phyloP scores from a whole-genome alignment of 306 rosid species.

The Quercus rubra region DNA sequence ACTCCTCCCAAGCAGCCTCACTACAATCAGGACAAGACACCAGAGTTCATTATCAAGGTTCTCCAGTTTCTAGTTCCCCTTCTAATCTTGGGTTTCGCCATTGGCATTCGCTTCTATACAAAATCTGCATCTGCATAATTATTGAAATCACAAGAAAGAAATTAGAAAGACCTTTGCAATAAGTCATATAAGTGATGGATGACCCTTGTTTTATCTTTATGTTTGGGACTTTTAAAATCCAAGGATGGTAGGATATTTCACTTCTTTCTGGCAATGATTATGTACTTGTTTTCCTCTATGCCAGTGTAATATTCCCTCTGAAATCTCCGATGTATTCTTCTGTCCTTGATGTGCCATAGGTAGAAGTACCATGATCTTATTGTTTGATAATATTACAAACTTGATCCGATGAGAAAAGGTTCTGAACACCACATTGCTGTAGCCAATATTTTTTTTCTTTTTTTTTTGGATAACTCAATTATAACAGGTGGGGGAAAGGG shows the following conservation, averaged over 20 bases:
- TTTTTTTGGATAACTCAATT: too few species aligned
- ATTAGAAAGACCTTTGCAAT: slow-evolving; percentile 21
- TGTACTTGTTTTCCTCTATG: slow-evolving; percentile 23
- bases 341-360: slow-evolving; percentile 8
- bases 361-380: not conserved
- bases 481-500: too few species aligned
- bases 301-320: slow-evolving; percentile 20
- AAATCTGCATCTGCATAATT: slow-evolving; percentile 46
- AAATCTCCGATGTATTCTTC: not conserved
- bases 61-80: slow-evolving; percentile 83
- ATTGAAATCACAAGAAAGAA: not conserved
- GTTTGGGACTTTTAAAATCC: slow-evolving; percentile 16
- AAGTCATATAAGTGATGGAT: slow-evolving; percentile 17
- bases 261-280: slow-evolving; percentile 16
- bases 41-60: slow-evolving; percentile 60
- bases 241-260: slow-evolving; percentile 7
- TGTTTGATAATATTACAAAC: not conserved
- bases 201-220: slow-evolving; percentile 5
- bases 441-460: too few species aligned
- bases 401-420: too few species aligned
- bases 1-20: slow-evolving; percentile 76
- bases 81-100: slow-evolving; percentile 69
- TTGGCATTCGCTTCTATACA: slow-evolving; percentile 67
- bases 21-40: slow-evolving; percentile 69
- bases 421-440: too few species aligned